Base-by-base conservation (phyloP, 495 filamentous ascomycete species). In the Tricharina praecox region DNA sequence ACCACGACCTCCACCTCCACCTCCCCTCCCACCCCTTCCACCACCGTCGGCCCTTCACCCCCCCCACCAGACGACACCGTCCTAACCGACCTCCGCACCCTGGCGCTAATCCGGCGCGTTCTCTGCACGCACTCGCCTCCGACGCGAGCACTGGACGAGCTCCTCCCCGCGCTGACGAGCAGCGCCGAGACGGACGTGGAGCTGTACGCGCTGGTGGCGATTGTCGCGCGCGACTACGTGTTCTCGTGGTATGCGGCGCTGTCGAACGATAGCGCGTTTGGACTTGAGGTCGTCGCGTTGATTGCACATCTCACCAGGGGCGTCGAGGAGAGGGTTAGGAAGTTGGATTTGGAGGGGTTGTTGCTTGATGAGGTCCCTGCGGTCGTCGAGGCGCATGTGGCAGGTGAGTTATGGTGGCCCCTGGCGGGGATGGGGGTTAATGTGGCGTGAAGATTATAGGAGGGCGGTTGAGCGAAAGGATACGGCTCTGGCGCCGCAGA, bases 161-260 rank as follows among this genome's bases (percentile, higher is more conserved):
- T 94, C 23, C 64, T 97, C 33, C 90, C 88, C 28, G 85, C 86
- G 18, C 72, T 97, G 53, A 94, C 90, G 16, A 87, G 83, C 64
- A 85, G 81, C 48, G 90, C 94, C 60, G 83, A 86, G 49, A 75
- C 94, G 49, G 90, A 97, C 58, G 65, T 85, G 49, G 81, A 97
- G 61, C 72, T 97, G 23, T 97, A 95, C 59, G 90, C 84, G 10
- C 70, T 96, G 21, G 72, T 97, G 45, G 80, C 90, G 26, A 78
- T 94, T 47, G 75, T 96, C 50, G 71, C 93, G 42, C 38, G 58
- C 3, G 88, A 94, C 51, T 85, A 83, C 62, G 81, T 96, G 18
- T 76, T 85, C 48, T 80, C 77, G 46, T 97, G 90, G 90, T 97
- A 97, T 65, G 70, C 69, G 38, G 84, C 81, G 57, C 85, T 97